A percentile compares a stretch with the other conserved stretches of the same genome.
Evolutionary conservation across 148 eudicot genomes (phyloP).

Genomic region (Chenopodium formosanum): DNA sequence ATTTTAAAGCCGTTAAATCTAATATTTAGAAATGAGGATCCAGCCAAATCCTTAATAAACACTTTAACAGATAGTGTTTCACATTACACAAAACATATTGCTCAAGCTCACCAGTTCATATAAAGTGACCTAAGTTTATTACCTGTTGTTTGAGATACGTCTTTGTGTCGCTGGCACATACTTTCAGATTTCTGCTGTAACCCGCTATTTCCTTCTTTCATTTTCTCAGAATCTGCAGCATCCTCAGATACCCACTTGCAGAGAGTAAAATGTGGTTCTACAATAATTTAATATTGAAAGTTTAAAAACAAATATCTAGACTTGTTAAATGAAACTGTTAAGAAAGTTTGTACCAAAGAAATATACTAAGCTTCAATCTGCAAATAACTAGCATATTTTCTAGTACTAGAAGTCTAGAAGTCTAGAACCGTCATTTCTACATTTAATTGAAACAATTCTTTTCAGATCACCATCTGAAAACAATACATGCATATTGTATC

Average conservation of each 20-base stretch:
- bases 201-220: constrained; percentile 37
- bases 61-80: neutral
- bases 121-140: neutral
- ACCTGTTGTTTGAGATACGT: constrained; percentile 39
- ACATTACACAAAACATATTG: constrained; percentile 6
- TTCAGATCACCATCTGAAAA: neutral
- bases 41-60: neutral
- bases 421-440: neutral
- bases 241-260: constrained; percentile 60
- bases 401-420: too few species aligned
- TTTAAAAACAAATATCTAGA: constrained; percentile 4
- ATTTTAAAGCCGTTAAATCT: neutral
- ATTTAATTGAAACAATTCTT: neutral
- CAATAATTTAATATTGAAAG: constrained; percentile 11
- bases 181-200: constrained; percentile 29
- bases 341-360: neutral
- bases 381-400: neutral
- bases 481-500: neutral
- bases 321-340: neutral
- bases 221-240: constrained; percentile 32
- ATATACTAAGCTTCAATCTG: neutral
- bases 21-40: neutral
- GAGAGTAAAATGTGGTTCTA: constrained; percentile 56
- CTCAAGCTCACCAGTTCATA: constrained; percentile 15
- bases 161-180: constrained; percentile 38